Evolutionary conservation across 495 filamentous ascomycete genomes (phyloP), one percentile per base, ranked within the genome.

Genomic region (Pyrenula massariospora): DNA sequence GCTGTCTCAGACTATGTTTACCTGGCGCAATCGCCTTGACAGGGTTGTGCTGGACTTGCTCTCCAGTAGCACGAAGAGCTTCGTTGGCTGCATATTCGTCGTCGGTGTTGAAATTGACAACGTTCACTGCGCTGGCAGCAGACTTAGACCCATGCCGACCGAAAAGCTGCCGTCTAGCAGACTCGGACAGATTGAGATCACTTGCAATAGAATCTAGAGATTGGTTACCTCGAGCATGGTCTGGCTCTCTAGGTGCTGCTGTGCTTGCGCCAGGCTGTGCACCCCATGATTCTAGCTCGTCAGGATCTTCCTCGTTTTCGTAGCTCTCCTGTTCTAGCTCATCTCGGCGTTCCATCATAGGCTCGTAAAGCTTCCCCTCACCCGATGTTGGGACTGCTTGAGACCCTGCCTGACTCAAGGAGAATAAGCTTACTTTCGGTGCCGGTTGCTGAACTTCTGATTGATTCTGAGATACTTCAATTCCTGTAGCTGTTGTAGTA

Each of bases 91-190:
- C 81, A 71, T 96, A 96, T 68, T 96, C 91, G 54, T 70, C 66
- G 66, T 90, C 89, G 47, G 87, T 92, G 69, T 91, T 86, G 82
- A 96, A 95, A 57, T 82, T 86, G 51, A 88, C 70, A 10, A 95
- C 73, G 22, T 70, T 76, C 53, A 56, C 68, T 56, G 64, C 76
- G 62, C 62, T 65, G 23, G 21, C 62, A 24, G 51, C 67, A 5
- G 70, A 69, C 47, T 70, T 60, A n/a, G 63, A 62, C 55, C 73
- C 67, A 49, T 72, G 63, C 2, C 91, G 84, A 23, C 91, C 91
- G 58, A 96, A 88, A 10, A 96, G 82, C 58, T 92, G 91, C 22
- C 91, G 84, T 52, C 83, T 78, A 52, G 87, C 82, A 0, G 86
- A 70, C 2, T 77, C 78, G 3, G 88, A 85, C 22, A 96, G 82